phyloP scores from a whole-genome alignment of 805 yeast species.

The Scheffersomyces amazonensis region DNA sequence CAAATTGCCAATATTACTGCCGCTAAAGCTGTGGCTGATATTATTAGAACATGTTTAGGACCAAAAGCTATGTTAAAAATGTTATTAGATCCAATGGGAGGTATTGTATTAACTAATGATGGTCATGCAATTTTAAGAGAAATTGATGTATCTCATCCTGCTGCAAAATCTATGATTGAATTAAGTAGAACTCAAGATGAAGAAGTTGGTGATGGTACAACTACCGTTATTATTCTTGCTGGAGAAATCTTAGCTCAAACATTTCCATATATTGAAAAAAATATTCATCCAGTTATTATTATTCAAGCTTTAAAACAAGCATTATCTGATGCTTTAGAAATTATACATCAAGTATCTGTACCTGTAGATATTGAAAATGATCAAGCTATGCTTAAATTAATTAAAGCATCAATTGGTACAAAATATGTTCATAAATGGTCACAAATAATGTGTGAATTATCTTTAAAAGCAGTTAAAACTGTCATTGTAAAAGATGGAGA shows the following conservation, averaged over 20 bases:
- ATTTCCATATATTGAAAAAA: conserved; percentile 89
- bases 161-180: conserved; percentile 98
- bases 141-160: conserved; percentile 97
- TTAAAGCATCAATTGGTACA: conserved; percentile 92
- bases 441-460: conserved; percentile 82
- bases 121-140: conserved; percentile 98
- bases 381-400: conserved; percentile 79
- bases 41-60: conserved; percentile 95
- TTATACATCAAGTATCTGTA: conserved; percentile 76
- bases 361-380: conserved; percentile 86
- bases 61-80: conserved; percentile 99
- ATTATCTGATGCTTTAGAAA: conserved; percentile 81
- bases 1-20: conserved; percentile 97
- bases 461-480: conserved; percentile 83
- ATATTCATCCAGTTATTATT: conserved; percentile 94
- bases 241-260: conserved; percentile 96
- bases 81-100: conserved; percentile 96
- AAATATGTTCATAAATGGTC: conserved; percentile 92
- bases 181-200: conserved; percentile 96
- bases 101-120: conserved; percentile 94
- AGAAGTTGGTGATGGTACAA: conserved; percentile 98
- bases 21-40: conserved; percentile 98
- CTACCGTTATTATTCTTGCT: conserved; percentile 93
- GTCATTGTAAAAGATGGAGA: conserved; percentile 62
- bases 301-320: conserved; percentile 94